Evolutionary conservation across 495 filamentous ascomycete genomes (phyloP).

Genomic region (Podospora pseudopauciseta): DNA sequence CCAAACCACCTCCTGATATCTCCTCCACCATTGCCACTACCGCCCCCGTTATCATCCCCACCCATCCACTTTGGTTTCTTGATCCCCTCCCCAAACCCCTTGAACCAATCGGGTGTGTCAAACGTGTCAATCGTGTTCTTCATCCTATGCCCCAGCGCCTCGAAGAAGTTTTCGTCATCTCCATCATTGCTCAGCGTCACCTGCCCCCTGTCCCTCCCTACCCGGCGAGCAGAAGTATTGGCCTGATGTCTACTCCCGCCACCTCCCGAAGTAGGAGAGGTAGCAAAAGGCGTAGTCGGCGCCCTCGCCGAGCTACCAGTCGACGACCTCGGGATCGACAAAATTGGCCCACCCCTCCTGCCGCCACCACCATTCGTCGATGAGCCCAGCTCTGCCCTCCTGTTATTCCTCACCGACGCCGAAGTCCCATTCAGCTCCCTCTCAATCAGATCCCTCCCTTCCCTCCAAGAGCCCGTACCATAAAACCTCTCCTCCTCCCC

Average conservation of each 20-base stretch:
- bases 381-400: slow-evolving; percentile 33
- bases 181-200: slow-evolving; percentile 41
- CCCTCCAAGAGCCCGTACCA: slow-evolving; percentile 83
- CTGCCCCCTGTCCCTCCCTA: slow-evolving; percentile 7
- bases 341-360: slow-evolving; percentile 35
- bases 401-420: slow-evolving; percentile 29
- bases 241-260: not conserved
- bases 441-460: slow-evolving; percentile 90
- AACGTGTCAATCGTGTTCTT: slow-evolving; percentile 86
- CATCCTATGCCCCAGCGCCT: slow-evolving; percentile 77
- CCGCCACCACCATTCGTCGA: slow-evolving; percentile 21
- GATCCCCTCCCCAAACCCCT: slow-evolving; percentile 66
- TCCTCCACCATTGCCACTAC: slow-evolving; percentile 22
- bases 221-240: slow-evolving; percentile 1
- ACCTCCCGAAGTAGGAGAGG: slow-evolving; percentile 35
- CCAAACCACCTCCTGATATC: slow-evolving; percentile 48
- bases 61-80: slow-evolving; percentile 85
- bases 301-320: slow-evolving; percentile 16
- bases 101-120: slow-evolving; percentile 76
- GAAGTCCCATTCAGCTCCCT: slow-evolving; percentile 70
- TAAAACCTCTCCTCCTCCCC: slow-evolving; percentile 49
- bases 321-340: slow-evolving; percentile 35
- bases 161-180: slow-evolving; percentile 77
- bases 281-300: slow-evolving; percentile 41
- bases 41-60: slow-evolving; percentile 44